A percentile compares a stretch with the other conserved stretches of the same genome.
These are phyloP conservation scores for Allium fistulosum DNA, from an alignment of 106 monocot species.

Conservation along the genomic window DNA sequence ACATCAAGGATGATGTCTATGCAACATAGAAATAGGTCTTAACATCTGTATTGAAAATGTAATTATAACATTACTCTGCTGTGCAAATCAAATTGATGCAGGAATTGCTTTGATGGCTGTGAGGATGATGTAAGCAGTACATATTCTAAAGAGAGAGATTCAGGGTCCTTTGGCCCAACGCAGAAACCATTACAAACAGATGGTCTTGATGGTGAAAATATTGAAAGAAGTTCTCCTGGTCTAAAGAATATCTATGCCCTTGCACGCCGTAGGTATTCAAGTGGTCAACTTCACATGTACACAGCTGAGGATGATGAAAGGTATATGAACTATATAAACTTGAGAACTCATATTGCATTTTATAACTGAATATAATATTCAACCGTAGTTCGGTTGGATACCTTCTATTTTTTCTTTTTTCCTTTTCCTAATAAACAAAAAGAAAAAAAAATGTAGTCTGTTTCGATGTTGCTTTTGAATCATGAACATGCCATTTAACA, in stretches of 20 bases:
- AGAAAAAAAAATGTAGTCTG: too few relatives aligned
- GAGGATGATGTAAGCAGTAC: constrained; percentile 43
- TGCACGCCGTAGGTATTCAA: constrained; percentile 41
- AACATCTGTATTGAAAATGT: constrained; percentile 47
- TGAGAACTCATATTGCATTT: background rate
- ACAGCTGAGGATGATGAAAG: constrained; percentile 32
- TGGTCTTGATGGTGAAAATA: constrained; percentile 24
- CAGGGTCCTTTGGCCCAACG: constrained; percentile 11
- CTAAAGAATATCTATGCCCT: constrained; percentile 21
- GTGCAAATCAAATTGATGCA: constrained; percentile 38
- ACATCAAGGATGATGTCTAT: too few relatives aligned
- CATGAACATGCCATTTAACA: too few relatives aligned
- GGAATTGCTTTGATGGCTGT: constrained; percentile 82
- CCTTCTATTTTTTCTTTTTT: background rate
- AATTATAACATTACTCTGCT: too few relatives aligned
- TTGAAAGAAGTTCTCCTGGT: constrained; percentile 36
- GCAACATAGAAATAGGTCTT: too few relatives aligned
- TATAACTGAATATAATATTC: constrained; percentile 1
- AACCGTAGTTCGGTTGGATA: background rate
- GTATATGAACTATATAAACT: constrained; percentile 19
- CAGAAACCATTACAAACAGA: constrained; percentile 22
- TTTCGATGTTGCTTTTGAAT: too few relatives aligned
- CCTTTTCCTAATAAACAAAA: too few relatives aligned
- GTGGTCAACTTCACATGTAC: constrained; percentile 46
- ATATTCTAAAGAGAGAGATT: constrained; percentile 21